These are phyloP conservation scores for Melaleuca quinquenervia DNA, from an alignment of 345 rosid genomes.

Conservation along the genomic window DNA sequence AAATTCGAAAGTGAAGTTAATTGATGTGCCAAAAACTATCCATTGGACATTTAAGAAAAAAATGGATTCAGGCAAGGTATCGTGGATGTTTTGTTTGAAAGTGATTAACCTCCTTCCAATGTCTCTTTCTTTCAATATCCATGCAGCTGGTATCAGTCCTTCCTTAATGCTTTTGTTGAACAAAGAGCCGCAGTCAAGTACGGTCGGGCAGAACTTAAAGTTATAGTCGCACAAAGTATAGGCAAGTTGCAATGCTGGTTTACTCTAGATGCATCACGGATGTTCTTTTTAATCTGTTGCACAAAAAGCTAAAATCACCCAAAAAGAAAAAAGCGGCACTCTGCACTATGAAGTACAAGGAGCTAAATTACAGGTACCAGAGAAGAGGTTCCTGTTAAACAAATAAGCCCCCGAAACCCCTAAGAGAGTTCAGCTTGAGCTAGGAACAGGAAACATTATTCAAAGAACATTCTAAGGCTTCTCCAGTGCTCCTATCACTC, in stretches of 20 bases:
- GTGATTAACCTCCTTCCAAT: neutral
- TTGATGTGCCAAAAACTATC: neutral
- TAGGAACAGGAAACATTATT: neutral
- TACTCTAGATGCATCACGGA: neutral
- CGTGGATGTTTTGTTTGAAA: neutral
- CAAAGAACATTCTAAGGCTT: neutral
- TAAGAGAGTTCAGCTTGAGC: neutral
- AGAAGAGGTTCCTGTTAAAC: neutral
- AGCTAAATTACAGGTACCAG: neutral
- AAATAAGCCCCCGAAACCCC: neutral
- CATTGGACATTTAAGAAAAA: neutral
- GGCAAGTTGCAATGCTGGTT: neutral
- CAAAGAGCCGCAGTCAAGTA: neutral
- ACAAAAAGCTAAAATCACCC: neutral
- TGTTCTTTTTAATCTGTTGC: neutral
- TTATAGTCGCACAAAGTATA: neutral
- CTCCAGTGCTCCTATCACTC: neutral
- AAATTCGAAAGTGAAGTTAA: neutral
- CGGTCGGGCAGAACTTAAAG: neutral
- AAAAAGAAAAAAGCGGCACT: neutral
- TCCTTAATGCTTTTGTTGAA: neutral
- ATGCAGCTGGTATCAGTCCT: neutral
- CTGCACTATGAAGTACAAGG: neutral
- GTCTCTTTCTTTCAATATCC: neutral
- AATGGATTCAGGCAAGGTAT: neutral